Evolutionary conservation across 192 early-diverging fungal species (phyloP), one percentile per base, ranked within the genome.

Genomic region (Entomortierella beljakovae): DNA sequence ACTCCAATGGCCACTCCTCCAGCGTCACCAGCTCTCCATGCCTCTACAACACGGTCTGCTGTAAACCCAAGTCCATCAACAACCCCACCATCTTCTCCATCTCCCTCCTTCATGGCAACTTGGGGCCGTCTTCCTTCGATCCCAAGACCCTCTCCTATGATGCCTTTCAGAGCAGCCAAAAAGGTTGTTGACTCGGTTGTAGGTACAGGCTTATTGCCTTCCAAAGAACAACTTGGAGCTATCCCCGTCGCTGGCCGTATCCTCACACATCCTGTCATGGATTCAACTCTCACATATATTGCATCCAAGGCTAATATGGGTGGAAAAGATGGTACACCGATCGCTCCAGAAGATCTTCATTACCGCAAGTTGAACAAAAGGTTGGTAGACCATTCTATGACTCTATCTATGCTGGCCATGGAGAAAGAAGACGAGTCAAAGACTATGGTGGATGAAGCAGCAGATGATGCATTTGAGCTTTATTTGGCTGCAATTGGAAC

Each of bases 391-490:
- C 72, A 80, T 11, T 54, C 82, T 2, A 76, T 76, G 1, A 80
- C 77, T 0, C 53, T 80, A 8, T 48, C 82, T 6, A 51, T 60
- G 2, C 48, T 83, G 49, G 77, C 82, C 23, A 57, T 83, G 1
- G 77, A 80, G 46, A 61, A 42, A 42, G 74, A 79, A 46, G 74
- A 79, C 28, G 28, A 60, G 34, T 79, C 74, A 23, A 79, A 79
- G 46, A 59, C 61, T 29, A 38, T 79, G 22, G 82, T 76, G 29
- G 82, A 83, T 37, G 67, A 80, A 38, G 77, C 68, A 29, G 77
- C 71, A 20, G 80, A 83, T 64, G 71, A 80, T 55, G 82, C 82
- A 4, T 68, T 76, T 25, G 77, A 77, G 50, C 56, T 72, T 15
- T 83, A 83, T 49, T 59, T 83, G 5, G 67, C 54, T 3, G 76